Conservation (phyloP, 768 basidiomycete genomes). For the Boletus sensibilis region DNA sequence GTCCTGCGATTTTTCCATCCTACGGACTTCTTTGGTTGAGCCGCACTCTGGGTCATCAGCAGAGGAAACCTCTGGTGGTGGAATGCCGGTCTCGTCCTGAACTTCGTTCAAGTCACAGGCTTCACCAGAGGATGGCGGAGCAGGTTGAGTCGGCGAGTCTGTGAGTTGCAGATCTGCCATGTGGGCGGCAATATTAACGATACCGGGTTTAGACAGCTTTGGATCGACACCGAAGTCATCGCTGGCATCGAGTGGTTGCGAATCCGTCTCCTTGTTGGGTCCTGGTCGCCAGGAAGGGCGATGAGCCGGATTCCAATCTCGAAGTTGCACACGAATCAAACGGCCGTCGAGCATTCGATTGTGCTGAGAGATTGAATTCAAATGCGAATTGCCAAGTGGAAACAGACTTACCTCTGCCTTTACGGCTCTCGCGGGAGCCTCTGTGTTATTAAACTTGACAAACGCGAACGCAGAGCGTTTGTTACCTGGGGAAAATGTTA, state of each 20-base stretch:
- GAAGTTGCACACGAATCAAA: constrained; percentile 70
- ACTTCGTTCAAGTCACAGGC: constrained; percentile 21
- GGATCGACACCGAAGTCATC: constrained; percentile 14
- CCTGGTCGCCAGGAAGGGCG: constrained; percentile 38
- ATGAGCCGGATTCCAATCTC: constrained; percentile 63
- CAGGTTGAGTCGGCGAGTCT: constrained; percentile 1
- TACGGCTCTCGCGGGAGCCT: constrained; percentile 66
- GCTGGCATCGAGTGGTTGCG: constrained; percentile 17
- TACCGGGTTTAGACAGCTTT: constrained; percentile 6
- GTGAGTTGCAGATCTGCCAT: constrained; percentile 13
- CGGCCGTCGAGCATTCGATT: constrained; percentile 68
- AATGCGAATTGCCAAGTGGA: not conserved
- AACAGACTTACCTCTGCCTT: constrained; percentile 51
- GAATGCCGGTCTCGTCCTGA: constrained; percentile 3
- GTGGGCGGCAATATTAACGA: constrained; percentile 9
- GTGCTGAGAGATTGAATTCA: constrained; percentile 46
- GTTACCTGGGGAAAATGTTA: constrained; percentile 41
- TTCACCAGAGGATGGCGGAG: constrained; percentile 5
- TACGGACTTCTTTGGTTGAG: constrained; percentile 4
- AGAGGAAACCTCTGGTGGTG: not conserved
- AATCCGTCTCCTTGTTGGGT: constrained; percentile 39
- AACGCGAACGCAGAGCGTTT: constrained; percentile 76
- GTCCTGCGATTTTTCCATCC: constrained; percentile 19
- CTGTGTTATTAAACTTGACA: constrained; percentile 63
- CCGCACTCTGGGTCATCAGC: constrained; percentile 1